Percentiles rank a stretch among this genome's conserved stretches.
Conservation (phyloP, 2,329 filamentous ascomycete species). For the Whalleya microplaca region DNA sequence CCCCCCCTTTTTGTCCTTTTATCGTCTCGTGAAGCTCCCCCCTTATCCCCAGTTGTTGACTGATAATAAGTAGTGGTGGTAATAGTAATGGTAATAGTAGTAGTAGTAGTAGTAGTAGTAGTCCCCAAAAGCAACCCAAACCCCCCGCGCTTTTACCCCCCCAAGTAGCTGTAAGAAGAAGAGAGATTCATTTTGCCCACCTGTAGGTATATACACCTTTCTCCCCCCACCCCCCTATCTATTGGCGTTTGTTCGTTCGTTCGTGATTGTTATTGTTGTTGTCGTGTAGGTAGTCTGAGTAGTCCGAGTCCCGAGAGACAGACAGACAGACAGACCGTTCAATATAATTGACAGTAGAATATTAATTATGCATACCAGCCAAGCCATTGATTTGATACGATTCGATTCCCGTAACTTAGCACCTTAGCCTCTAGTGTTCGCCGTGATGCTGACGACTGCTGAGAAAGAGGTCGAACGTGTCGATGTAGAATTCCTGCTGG, state of each 20-base stretch:
- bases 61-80: neutral
- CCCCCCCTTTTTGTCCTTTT: neutral
- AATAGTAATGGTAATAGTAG: neutral
- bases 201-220: neutral
- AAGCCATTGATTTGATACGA: too few species aligned
- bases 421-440: conserved; percentile 5
- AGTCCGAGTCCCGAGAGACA: neutral
- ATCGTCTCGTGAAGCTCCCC: neutral
- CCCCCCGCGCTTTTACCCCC: too few species aligned
- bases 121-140: neutral
- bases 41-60: neutral
- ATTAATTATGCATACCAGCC: too few species aligned
- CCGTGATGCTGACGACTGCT: conserved; percentile 21
- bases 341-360: neutral
- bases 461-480: conserved; percentile 60
- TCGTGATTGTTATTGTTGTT: neutral
- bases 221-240: neutral
- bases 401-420: neutral
- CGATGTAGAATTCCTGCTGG: conserved; percentile 52
- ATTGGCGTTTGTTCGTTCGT: neutral
- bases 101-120: neutral
- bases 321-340: neutral
- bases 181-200: neutral
- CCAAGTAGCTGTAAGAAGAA: neutral
- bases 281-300: neutral